Conservation (phyloP, 768 basidiomycete genomes). For the Kwoniella mangroviensis region DNA sequence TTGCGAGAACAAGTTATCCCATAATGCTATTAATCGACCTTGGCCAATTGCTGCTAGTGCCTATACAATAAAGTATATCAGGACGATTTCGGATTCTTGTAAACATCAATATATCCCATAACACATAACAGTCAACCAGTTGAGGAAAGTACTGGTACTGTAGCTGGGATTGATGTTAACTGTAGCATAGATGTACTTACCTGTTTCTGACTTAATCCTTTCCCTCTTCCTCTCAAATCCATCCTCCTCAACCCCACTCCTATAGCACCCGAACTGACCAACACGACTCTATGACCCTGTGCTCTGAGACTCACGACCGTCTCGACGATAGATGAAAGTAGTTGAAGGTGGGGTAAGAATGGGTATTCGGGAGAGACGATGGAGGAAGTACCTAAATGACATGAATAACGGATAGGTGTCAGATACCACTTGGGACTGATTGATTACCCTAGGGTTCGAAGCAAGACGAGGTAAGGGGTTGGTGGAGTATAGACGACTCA, state of each 20-base stretch:
- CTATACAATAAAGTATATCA: constrained; percentile 58
- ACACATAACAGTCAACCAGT: too few species aligned
- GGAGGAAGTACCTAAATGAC: constrained; percentile 80
- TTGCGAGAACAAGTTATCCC: constrained; percentile 95
- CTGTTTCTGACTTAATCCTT: constrained; percentile 87
- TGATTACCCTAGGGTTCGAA: too few species aligned
- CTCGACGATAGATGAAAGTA: constrained; percentile 89
- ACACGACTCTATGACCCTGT: constrained; percentile 88
- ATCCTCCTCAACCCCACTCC: constrained; percentile 92
- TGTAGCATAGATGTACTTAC: constrained; percentile 60
- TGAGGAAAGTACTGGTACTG: too few species aligned
- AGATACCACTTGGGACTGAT: too few species aligned
- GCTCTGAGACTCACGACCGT: constrained; percentile 77
- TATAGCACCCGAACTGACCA: constrained; percentile 97
- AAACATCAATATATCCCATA: too few species aligned
- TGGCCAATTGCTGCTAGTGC: constrained; percentile 97
- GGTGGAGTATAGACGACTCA: constrained; percentile 53
- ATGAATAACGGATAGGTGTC: too few species aligned
- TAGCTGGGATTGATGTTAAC: too few species aligned
- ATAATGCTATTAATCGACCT: constrained; percentile 90
- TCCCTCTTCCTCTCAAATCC: constrained; percentile 77
- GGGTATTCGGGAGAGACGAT: constrained; percentile 89
- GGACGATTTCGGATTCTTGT: background rate
- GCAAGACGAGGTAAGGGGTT: too few species aligned
- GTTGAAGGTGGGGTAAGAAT: constrained; percentile 86